phyloP scores from a whole-genome alignment of 108 stramenopile genomes.

The Nitzschia inconspicua region DNA sequence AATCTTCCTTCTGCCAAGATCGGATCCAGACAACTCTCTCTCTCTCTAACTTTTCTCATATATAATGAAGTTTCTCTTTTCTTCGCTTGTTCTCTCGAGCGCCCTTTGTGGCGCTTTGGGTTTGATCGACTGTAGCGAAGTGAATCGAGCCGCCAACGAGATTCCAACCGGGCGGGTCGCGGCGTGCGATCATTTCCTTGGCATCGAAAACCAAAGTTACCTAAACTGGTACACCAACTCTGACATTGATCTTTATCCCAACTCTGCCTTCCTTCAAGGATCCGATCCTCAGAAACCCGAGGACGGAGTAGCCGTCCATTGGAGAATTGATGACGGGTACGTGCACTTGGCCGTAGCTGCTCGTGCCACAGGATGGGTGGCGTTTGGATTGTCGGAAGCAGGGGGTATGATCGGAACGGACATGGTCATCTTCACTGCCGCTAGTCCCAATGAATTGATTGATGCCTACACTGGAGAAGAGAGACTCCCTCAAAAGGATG shows the following conservation, averaged over 20 bases:
- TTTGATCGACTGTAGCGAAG: background rate
- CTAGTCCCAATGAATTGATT: conserved; percentile 21
- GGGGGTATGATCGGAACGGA: conserved; percentile 48
- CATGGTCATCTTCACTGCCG: conserved; percentile 28
- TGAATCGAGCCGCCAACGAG: background rate
- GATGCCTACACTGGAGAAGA: conserved; percentile 46
- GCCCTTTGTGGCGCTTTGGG: background rate
- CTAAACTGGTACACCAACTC: background rate
- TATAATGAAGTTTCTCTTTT: background rate
- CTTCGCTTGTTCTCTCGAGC: background rate
- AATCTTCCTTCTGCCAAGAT: too few species aligned
- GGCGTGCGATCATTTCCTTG: conserved; percentile 7
- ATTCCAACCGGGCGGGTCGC: background rate
- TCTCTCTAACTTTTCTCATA: background rate
- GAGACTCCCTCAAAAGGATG: conserved; percentile 13
- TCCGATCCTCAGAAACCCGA: conserved; percentile 5
- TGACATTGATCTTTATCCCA: background rate
- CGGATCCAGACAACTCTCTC: background rate
- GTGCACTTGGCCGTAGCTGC: conserved; percentile 36
- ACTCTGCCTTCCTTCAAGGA: background rate
- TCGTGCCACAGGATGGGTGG: conserved; percentile 44
- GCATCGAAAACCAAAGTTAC: background rate
- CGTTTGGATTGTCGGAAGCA: conserved; percentile 38
- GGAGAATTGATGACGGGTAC: conserved; percentile 25
- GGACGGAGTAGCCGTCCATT: conserved; percentile 39